Evolutionary conservation across 2,329 filamentous ascomycete species (phyloP).

Genomic region (Stachybotrys echinatus): DNA sequence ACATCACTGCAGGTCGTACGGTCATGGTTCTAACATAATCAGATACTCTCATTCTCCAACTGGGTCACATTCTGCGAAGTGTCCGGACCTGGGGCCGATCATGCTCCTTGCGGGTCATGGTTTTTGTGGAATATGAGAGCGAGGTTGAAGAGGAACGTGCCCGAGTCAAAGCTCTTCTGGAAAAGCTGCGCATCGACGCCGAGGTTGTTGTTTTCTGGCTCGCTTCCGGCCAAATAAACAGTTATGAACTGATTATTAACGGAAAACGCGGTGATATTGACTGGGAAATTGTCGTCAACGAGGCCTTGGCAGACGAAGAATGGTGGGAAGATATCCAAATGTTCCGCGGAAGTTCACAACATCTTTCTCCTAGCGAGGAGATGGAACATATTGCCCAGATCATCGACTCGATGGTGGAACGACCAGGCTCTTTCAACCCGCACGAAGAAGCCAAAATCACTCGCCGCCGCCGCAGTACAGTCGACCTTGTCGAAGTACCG

Average conservation of each 20-base stretch:
- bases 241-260: conserved; percentile 76
- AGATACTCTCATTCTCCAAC: conserved; percentile 74
- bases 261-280: conserved; percentile 53
- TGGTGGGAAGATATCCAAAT: conserved; percentile 78
- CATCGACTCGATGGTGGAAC: conserved; percentile 35
- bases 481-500: conserved; percentile 57
- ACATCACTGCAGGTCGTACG: not conserved
- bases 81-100: conserved; percentile 74
- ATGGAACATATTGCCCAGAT: conserved; percentile 37
- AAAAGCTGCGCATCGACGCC: conserved; percentile 77
- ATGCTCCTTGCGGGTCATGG: conserved; percentile 69
- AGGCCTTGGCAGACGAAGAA: conserved; percentile 62
- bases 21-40: conserved; percentile 9
- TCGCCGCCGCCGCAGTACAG: conserved; percentile 40
- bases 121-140: conserved; percentile 84
- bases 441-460: conserved; percentile 22
- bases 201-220: conserved; percentile 78
- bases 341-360: conserved; percentile 35
- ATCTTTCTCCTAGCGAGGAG: conserved; percentile 36
- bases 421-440: conserved; percentile 38
- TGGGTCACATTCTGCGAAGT: conserved; percentile 79
- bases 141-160: conserved; percentile 75
- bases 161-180: conserved; percentile 67
- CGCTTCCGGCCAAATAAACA: conserved; percentile 64
- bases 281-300: conserved; percentile 56